phyloP scores from a whole-genome alignment of 2,329 filamentous ascomycete species.

The Aspergillus proliferans region DNA sequence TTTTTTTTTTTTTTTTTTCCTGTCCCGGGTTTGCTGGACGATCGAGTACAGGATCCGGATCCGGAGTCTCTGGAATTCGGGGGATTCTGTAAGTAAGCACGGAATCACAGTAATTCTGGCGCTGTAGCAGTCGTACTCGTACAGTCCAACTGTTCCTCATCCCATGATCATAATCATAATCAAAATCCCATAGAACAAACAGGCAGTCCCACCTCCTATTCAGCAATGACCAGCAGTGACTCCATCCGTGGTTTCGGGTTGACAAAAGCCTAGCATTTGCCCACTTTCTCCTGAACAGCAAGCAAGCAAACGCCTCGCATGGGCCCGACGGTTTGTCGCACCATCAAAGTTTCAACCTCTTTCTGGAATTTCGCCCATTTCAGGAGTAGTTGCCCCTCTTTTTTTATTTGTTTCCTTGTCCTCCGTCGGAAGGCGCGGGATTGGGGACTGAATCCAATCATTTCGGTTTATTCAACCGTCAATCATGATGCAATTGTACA shows the following conservation, averaged over 20 bases:
- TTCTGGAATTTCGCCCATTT: constrained; percentile 1
- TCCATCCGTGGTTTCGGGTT: not conserved
- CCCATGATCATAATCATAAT: not conserved
- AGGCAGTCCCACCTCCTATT: not conserved
- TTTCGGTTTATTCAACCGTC: not conserved
- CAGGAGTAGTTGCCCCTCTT: not conserved
- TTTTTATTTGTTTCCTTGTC: not conserved
- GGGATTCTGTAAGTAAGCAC: not conserved
- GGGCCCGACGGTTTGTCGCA: not conserved
- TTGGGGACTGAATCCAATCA: not conserved
- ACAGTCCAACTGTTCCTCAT: not conserved
- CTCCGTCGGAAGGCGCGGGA: not conserved
- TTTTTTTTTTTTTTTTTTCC: no score
- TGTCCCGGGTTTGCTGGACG: not conserved
- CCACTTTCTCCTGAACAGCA: not conserved
- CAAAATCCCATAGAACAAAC: not conserved
- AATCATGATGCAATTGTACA: not conserved
- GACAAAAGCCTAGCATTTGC: not conserved
- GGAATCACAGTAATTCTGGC: not conserved
- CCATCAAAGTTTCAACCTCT: not conserved
- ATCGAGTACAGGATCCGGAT: not conserved
- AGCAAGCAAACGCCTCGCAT: not conserved
- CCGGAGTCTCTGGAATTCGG: not conserved
- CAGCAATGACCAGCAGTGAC: not conserved
- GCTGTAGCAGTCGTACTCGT: not conserved